Conservation (phyloP, 306 rosid genomes). For the Corylus americana region DNA sequence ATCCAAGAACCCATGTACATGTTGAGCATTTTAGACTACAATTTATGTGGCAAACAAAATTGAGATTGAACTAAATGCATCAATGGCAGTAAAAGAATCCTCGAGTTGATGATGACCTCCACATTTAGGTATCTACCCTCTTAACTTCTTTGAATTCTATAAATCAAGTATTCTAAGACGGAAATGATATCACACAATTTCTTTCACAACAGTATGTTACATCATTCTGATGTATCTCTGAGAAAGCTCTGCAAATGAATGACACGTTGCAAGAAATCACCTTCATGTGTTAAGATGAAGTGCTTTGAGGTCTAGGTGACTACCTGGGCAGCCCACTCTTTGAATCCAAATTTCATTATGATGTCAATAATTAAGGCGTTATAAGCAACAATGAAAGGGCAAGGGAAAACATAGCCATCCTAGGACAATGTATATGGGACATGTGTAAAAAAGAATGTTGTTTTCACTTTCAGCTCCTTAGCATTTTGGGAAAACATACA, state of each 20-base stretch:
- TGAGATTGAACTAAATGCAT: background rate
- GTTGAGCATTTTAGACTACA: too few species aligned
- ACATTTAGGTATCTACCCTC: background rate
- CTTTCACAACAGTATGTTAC: background rate
- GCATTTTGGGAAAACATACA: background rate
- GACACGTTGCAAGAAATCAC: background rate
- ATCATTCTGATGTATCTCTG: background rate
- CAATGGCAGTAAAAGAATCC: background rate
- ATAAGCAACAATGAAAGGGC: background rate
- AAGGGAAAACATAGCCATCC: background rate
- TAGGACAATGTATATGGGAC: background rate
- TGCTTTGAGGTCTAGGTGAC: background rate
- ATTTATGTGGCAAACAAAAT: too few species aligned
- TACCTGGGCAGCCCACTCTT: background rate
- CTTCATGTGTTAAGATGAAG: background rate
- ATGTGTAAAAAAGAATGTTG: background rate
- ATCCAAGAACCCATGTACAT: too few species aligned
- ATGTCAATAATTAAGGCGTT: background rate
- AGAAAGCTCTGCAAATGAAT: background rate
- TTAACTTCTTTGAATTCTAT: background rate
- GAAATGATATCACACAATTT: background rate
- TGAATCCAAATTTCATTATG: background rate
- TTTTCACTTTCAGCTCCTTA: background rate
- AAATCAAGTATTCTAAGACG: background rate
- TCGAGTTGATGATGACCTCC: background rate